Conservation (phyloP, 768 basidiomycete genomes). For the Sistotremastrum suecicum region DNA sequence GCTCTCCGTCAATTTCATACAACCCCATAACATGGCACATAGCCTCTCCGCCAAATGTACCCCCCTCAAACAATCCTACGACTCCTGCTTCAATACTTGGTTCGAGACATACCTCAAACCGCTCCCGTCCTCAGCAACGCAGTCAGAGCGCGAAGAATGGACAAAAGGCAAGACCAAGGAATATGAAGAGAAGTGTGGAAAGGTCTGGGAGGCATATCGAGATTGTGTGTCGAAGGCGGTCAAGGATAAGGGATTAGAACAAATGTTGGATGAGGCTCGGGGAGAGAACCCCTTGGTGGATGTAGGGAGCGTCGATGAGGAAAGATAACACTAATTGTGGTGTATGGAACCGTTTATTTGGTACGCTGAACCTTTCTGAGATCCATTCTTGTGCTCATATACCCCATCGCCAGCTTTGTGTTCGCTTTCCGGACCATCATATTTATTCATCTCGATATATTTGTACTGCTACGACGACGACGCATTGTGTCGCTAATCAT, state of each 20-base stretch:
- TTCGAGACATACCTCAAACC: constrained; percentile 95
- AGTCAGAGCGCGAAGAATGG: constrained; percentile 38
- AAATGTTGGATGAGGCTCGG: constrained; percentile 64
- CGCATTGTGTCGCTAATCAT: too few species aligned
- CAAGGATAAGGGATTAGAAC: constrained; percentile 61
- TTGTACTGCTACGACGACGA: too few species aligned
- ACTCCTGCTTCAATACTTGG: constrained; percentile 95
- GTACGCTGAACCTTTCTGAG: too few species aligned
- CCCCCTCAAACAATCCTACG: constrained; percentile 77
- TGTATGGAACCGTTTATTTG: too few species aligned
- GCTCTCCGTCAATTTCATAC: too few species aligned
- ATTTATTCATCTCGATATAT: too few species aligned
- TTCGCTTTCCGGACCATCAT: too few species aligned
- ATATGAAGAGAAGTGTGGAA: constrained; percentile 77
- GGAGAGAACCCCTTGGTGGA: constrained; percentile 49
- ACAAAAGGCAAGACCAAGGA: constrained; percentile 74
- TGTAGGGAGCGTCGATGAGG: too few species aligned
- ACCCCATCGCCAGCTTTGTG: too few species aligned
- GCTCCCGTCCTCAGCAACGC: constrained; percentile 21
- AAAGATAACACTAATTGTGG: too few species aligned
- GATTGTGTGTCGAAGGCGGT: constrained; percentile 73
- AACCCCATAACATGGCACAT: constrained; percentile 40
- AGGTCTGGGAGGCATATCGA: constrained; percentile 68
- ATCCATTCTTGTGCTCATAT: too few species aligned
- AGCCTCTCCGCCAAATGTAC: constrained; percentile 81